Evolutionary conservation across 1,284 basidiomycete genomes (phyloP).

Genomic region (Malassezia globosa): DNA sequence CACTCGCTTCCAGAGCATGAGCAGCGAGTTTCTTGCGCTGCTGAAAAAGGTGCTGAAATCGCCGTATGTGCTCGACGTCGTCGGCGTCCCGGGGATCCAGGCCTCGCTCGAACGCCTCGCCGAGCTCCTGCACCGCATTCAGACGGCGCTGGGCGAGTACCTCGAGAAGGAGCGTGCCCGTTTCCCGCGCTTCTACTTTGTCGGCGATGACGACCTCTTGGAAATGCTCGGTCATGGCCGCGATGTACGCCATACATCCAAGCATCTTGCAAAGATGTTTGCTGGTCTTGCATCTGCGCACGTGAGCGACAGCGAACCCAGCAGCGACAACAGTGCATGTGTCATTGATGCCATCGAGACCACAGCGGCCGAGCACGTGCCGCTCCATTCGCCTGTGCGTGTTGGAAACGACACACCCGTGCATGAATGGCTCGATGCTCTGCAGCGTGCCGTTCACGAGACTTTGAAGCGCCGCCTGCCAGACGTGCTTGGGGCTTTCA

Average conservation of each 20-base stretch:
- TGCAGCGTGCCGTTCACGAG: conserved; percentile 87
- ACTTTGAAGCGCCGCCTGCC: conserved; percentile 74
- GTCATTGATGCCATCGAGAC: conserved; percentile 29
- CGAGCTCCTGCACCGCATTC: conserved; percentile 92
- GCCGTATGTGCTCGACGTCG: conserved; percentile 88
- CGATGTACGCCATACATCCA: conserved; percentile 91
- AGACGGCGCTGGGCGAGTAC: conserved; percentile 98
- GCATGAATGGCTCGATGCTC: conserved; percentile 90
- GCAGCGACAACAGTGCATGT: no score
- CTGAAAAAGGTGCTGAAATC: conserved; percentile 99
- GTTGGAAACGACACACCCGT: conserved; percentile 85
- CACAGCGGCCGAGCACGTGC: conserved; percentile 82
- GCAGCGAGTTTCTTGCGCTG: conserved; percentile 89
- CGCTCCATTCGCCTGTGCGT: conserved; percentile 65
- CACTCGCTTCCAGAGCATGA: conserved; percentile 95
- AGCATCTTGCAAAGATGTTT: conserved; percentile 99
- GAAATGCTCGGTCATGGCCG: conserved; percentile 99
- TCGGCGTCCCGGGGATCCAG: conserved; percentile 90
- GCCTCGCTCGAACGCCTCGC: conserved; percentile 93
- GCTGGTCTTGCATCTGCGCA: conserved; percentile 83
- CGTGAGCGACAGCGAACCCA: conserved; percentile 61
- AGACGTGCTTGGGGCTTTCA: conserved; percentile 66
- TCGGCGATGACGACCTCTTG: conserved; percentile 94
- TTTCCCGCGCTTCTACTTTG: conserved; percentile 99
- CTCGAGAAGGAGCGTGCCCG: conserved; percentile 79